phyloP scores from a whole-genome alignment of 495 filamentous ascomycete species.

The Apodospora peruviana region DNA sequence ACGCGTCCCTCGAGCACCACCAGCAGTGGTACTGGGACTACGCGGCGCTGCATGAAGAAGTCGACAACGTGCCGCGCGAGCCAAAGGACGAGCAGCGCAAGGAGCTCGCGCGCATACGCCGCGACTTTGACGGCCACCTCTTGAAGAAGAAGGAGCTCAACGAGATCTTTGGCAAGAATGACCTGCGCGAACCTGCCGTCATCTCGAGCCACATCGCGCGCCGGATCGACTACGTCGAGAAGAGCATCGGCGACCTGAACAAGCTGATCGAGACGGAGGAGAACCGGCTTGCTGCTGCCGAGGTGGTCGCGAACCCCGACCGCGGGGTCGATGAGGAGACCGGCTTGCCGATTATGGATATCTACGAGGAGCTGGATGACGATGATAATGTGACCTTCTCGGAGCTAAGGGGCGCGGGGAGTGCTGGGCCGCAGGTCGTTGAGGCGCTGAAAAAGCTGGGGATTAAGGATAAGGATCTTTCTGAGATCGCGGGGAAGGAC shows the following conservation, averaged over 20 bases:
- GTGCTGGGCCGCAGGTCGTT: constrained; percentile 55
- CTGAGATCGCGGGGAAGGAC: constrained; percentile 14
- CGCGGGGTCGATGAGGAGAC: constrained; percentile 51
- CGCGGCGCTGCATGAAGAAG: constrained; percentile 76
- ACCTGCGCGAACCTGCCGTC: constrained; percentile 45
- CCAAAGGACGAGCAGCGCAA: constrained; percentile 45
- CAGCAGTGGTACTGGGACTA: constrained; percentile 87
- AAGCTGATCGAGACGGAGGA: constrained; percentile 65
- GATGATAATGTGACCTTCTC: constrained; percentile 76
- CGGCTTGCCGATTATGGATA: constrained; percentile 73
- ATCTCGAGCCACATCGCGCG: constrained; percentile 66
- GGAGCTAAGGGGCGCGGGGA: constrained; percentile 53
- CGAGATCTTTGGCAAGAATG: constrained; percentile 56
- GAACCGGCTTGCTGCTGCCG: constrained; percentile 54
- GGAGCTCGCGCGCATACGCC: constrained; percentile 32
- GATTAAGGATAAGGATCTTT: constrained; percentile 14
- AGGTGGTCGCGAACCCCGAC: constrained; percentile 39
- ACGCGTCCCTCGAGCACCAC: constrained; percentile 77
- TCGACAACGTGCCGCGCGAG: constrained; percentile 44
- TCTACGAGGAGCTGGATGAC: constrained; percentile 87
- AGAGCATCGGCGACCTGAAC: constrained; percentile 65
- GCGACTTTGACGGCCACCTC: constrained; percentile 37
- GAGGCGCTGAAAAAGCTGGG: constrained; percentile 68
- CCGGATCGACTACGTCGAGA: constrained; percentile 80
- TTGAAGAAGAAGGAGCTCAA: constrained; percentile 53